Conservation (phyloP, 2,329 filamentous ascomycete genomes). For the Chrysosporium queenslandicum region DNA sequence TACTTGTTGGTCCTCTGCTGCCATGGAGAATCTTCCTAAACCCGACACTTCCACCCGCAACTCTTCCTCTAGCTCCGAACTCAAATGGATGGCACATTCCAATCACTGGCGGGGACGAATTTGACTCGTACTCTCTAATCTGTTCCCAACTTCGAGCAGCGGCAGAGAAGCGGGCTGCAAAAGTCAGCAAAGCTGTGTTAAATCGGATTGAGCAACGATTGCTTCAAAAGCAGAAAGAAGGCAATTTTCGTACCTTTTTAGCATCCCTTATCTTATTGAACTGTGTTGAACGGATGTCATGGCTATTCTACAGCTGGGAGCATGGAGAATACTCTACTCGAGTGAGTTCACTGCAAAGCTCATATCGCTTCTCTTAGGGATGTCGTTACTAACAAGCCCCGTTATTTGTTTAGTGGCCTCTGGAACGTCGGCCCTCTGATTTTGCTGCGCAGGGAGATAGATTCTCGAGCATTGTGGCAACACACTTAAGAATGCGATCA, state of each 20-base stretch:
- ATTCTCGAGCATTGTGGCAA: slow-evolving; percentile 49
- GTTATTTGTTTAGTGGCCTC: slow-evolving; percentile 39
- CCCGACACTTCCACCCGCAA: slow-evolving; percentile 31
- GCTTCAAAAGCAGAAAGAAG: slow-evolving; percentile 48
- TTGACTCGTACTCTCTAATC: slow-evolving; percentile 42
- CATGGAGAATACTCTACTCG: slow-evolving; percentile 26
- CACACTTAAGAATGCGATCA: slow-evolving; percentile 49
- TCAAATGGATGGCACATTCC: slow-evolving; percentile 34
- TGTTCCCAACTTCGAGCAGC: slow-evolving; percentile 46
- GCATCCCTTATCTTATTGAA: slow-evolving; percentile 49
- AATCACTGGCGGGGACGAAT: slow-evolving; percentile 32
- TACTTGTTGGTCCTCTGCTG: slow-evolving; percentile 43
- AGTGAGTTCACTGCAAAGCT: neutral
- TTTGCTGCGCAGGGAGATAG: slow-evolving; percentile 48
- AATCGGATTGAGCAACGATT: slow-evolving; percentile 52
- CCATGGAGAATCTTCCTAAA: slow-evolving; percentile 44
- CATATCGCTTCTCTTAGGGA: no score
- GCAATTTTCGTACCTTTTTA: slow-evolving; percentile 51
- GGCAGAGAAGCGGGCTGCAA: slow-evolving; percentile 45
- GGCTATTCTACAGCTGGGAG: slow-evolving; percentile 48
- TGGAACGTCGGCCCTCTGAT: slow-evolving; percentile 43
- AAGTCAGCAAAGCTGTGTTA: slow-evolving; percentile 46
- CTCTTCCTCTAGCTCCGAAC: slow-evolving; percentile 29
- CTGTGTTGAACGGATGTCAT: slow-evolving; percentile 51
- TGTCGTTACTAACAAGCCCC: neutral